Base-by-base conservation (phyloP, 331 rosid species). In the Quercus lobata region DNA sequence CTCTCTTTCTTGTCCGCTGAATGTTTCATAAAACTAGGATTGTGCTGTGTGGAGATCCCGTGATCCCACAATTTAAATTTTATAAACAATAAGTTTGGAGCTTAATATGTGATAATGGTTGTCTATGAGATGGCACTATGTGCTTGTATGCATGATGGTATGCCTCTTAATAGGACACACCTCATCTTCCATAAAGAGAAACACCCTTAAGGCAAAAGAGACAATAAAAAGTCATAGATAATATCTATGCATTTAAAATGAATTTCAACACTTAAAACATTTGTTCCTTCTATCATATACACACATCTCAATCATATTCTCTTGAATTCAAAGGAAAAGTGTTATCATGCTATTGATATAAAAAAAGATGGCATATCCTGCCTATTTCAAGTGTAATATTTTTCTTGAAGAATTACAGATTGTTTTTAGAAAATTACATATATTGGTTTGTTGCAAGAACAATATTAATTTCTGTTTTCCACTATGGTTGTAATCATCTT, bases 1-100 rank as follows among this genome's bases (percentile, higher is more conserved):
- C 56, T 82, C 80, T 83, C 78, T 81, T 79, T 79, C 34, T 58
- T 61, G 10, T 78, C 14, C 57, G 16, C 41, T 6, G 11, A 32
- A 41, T 16, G 35, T 44, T 56, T 70, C 1, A 1, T 0, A 14
- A 62, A 16, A 19, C 21, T 62, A 62, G 17, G n/a, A 14, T 27
- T 62, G 18, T 61, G 69, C 37, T 25, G 12, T 58, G 10, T 22
- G 65, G 17, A 58, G 29, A 58, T 58, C 66, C 56, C 49, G 10
- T 69, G 25, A 30, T 37, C 52, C 54, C 15, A 18, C 53, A 69
- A 34, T 69, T 19, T 17, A 58, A 58, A 22, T 37, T 37, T 35
- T 37, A 37, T 7, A 37, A 37, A 37, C 2, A 37, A 37, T 37
- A 37, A 22, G 24, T 8, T 5, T 22, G 27, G 34, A 11, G 32